phyloP scores from a whole-genome alignment of 345 rosid species.

The Microcos paniculata region DNA sequence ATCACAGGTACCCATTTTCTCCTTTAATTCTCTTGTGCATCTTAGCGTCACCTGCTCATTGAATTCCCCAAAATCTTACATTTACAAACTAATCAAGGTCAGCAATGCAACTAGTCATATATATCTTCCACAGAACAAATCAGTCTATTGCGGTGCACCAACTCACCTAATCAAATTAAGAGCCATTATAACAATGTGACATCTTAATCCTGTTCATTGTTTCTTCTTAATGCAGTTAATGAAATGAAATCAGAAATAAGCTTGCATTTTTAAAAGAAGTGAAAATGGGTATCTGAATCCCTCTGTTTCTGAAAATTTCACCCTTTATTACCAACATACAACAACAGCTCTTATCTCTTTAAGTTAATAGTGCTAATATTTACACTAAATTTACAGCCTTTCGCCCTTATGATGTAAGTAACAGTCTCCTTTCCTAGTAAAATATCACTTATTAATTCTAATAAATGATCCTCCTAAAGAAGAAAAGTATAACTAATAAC shows the following conservation, averaged over 20 bases:
- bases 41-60: background rate
- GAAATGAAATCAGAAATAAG: background rate
- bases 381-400: background rate
- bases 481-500: background rate
- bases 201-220: background rate
- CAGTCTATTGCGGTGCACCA: background rate
- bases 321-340: background rate
- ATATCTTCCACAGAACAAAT: background rate
- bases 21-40: no score
- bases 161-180: background rate
- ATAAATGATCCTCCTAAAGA: background rate
- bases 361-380: background rate
- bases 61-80: background rate
- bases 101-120: background rate
- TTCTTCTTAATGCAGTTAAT: constrained; percentile 1
- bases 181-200: background rate
- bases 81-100: background rate
- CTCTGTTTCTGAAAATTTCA: background rate
- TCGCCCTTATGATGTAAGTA: background rate
- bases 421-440: background rate
- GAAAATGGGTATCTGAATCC: background rate
- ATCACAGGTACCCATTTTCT: background rate
- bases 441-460: background rate
- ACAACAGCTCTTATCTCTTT: background rate
- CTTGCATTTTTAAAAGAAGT: background rate